Evolutionary conservation across 2,329 filamentous ascomycete genomes (phyloP).

Genomic region (Penicillium sp.): DNA sequence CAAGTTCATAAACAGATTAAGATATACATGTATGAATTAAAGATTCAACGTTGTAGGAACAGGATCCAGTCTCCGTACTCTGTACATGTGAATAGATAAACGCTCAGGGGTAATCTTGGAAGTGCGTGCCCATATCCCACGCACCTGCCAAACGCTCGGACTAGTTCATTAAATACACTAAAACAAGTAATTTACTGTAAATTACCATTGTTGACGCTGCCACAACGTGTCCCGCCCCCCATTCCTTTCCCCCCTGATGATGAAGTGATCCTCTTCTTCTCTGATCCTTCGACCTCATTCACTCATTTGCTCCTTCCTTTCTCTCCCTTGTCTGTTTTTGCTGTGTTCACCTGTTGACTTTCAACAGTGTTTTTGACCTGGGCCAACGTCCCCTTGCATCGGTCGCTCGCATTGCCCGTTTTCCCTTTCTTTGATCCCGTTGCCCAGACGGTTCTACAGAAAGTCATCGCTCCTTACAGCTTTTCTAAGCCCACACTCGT

Average conservation of each 20-base stretch:
- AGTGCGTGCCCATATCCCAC: constrained; percentile 9
- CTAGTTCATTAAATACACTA: neutral
- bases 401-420: constrained; percentile 15
- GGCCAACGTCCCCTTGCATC: constrained; percentile 24
- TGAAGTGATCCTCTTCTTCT: constrained; percentile 5
- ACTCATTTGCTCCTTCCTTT: constrained; percentile 28
- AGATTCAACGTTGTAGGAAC: neutral
- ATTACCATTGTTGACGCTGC: constrained; percentile 13
- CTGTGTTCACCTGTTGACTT: constrained; percentile 12
- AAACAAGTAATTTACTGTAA: constrained; percentile 7
- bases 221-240: constrained; percentile 23
- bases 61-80: neutral
- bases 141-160: neutral
- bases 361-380: constrained; percentile 22
- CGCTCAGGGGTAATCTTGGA: neutral
- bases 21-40: neutral
- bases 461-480: constrained; percentile 23
- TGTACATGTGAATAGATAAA: neutral
- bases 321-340: constrained; percentile 18
- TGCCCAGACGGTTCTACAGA: constrained; percentile 15
- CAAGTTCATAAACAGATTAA: neutral
- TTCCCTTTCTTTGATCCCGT: constrained; percentile 19
- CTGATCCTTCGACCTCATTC: constrained; percentile 19
- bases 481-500: constrained; percentile 20
- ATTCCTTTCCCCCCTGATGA: constrained; percentile 12